Conservation (phyloP, 192 early-diverging fungal species). For the Mortierella claussenii region DNA sequence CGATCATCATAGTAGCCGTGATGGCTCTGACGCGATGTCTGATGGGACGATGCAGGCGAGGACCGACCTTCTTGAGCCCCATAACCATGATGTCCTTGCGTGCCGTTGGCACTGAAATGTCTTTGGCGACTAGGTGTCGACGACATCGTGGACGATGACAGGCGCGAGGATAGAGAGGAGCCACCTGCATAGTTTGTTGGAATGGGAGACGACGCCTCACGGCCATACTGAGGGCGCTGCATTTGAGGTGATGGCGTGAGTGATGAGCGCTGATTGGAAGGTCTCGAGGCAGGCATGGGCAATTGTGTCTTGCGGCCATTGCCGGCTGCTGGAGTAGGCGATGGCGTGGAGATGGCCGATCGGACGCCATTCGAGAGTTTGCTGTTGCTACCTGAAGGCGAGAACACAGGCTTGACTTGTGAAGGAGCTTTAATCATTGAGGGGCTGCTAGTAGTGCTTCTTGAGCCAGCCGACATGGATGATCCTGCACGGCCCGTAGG, state of each 20-base stretch:
- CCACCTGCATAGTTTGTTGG: constrained; percentile 23
- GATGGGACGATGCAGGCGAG: constrained; percentile 18
- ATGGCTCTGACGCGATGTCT: constrained; percentile 6
- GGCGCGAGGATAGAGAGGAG: constrained; percentile 21
- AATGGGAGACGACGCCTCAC: constrained; percentile 21
- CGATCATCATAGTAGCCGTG: constrained; percentile 23
- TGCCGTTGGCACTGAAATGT: constrained; percentile 30
- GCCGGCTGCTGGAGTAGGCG: constrained; percentile 1
- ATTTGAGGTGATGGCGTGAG: constrained; percentile 27
- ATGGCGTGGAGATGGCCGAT: constrained; percentile 7
- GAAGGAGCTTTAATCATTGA: constrained; percentile 19
- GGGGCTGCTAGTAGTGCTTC: constrained; percentile 22
- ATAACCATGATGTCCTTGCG: constrained; percentile 17
- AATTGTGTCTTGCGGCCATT: constrained; percentile 27
- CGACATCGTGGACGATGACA: constrained; percentile 1
- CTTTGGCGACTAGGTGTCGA: constrained; percentile 13
- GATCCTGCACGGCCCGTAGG: constrained; percentile 12
- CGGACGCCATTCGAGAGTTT: constrained; percentile 43
- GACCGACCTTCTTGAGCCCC: constrained; percentile 18
- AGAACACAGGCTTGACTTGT: constrained; percentile 43
- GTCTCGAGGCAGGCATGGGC: constrained; percentile 27
- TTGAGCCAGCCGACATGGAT: constrained; percentile 25
- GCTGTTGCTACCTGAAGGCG: constrained; percentile 36
- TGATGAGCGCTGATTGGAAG: constrained; percentile 13
- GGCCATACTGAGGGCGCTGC: constrained; percentile 29